These are phyloP conservation scores for Codiaeum variegatum DNA, from an alignment of 441 rosid genomes.

Conservation along the genomic window DNA sequence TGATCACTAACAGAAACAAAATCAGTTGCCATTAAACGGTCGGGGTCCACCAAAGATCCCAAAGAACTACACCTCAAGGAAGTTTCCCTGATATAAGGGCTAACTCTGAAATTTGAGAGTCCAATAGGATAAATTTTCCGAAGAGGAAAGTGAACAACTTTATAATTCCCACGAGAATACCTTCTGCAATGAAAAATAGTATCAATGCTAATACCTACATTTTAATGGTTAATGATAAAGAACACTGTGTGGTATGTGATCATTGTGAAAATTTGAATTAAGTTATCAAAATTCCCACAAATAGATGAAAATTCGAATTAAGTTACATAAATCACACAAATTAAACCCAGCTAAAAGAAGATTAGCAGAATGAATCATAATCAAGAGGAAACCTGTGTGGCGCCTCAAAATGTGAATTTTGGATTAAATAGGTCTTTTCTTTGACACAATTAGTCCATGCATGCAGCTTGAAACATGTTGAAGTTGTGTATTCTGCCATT, in stretches of 20 bases:
- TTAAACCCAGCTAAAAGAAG: too few species aligned
- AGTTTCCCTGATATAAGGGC: conserved; percentile 21
- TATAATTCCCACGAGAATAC: conserved; percentile 29
- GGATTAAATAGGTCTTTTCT: conserved; percentile 22
- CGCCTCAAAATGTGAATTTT: conserved; percentile 23
- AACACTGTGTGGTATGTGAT: not conserved
- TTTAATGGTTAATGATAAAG: not conserved
- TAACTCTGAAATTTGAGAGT: conserved; percentile 30
- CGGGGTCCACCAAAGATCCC: conserved; percentile 53
- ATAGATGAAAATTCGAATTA: too few species aligned
- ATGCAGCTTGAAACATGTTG: conserved; percentile 38
- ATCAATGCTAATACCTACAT: not conserved
- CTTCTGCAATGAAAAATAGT: conserved; percentile 30
- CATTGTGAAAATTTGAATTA: not conserved
- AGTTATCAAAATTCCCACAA: not conserved
- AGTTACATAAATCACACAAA: too few species aligned
- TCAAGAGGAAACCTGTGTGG: conserved; percentile 27
- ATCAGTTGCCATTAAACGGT: conserved; percentile 43
- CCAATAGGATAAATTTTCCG: conserved; percentile 22
- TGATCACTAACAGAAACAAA: conserved; percentile 63
- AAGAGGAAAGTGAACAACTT: conserved; percentile 26
- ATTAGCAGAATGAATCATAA: too few species aligned
- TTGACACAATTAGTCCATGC: conserved; percentile 24
- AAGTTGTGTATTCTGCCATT: conserved; percentile 51
- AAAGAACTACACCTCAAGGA: conserved; percentile 39